Evolutionary conservation across 495 filamentous ascomycete genomes (phyloP).

Genomic region (Penicillium flavigenum): DNA sequence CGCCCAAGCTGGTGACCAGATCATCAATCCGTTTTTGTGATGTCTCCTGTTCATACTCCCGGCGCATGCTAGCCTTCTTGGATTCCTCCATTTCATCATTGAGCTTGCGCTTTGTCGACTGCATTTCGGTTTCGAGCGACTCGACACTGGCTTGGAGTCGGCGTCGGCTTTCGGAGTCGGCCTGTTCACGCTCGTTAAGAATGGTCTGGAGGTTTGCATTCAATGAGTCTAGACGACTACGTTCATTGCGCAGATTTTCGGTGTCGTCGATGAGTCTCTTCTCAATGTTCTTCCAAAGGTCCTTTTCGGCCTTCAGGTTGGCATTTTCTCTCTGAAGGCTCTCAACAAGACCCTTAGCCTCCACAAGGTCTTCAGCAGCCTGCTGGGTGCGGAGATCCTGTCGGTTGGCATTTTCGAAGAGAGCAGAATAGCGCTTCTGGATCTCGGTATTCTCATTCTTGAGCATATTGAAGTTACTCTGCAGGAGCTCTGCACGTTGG

Average conservation of each 20-base stretch:
- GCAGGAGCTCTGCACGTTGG: slow-evolving; percentile 87
- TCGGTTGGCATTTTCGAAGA: slow-evolving; percentile 80
- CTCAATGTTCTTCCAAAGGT: slow-evolving; percentile 87
- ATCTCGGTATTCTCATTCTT: slow-evolving; percentile 82
- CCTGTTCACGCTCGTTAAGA: slow-evolving; percentile 84
- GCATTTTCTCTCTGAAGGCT: slow-evolving; percentile 87
- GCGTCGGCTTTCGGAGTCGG: slow-evolving; percentile 76
- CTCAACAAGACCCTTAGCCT: slow-evolving; percentile 75
- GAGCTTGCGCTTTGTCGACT: slow-evolving; percentile 76
- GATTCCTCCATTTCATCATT: slow-evolving; percentile 78
- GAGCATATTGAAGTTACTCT: slow-evolving; percentile 77
- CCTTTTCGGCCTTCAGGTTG: slow-evolving; percentile 90
- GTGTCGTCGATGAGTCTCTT: slow-evolving; percentile 83
- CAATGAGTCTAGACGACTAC: slow-evolving; percentile 72
- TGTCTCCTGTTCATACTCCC: slow-evolving; percentile 85
- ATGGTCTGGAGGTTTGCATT: slow-evolving; percentile 79
- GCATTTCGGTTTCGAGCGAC: slow-evolving; percentile 72
- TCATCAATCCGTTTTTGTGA: slow-evolving; percentile 88
- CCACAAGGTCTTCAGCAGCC: slow-evolving; percentile 88
- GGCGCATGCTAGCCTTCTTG: slow-evolving; percentile 73
- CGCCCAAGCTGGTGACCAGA: slow-evolving; percentile 71
- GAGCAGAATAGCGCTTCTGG: slow-evolving; percentile 69
- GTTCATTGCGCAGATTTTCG: slow-evolving; percentile 78
- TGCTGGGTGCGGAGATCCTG: slow-evolving; percentile 89
- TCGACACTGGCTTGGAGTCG: slow-evolving; percentile 75